Percentiles rank a stretch among this genome's conserved stretches.
phyloP scores from a whole-genome alignment of 768 basidiomycete species.

The Neoboletus magnificus region DNA sequence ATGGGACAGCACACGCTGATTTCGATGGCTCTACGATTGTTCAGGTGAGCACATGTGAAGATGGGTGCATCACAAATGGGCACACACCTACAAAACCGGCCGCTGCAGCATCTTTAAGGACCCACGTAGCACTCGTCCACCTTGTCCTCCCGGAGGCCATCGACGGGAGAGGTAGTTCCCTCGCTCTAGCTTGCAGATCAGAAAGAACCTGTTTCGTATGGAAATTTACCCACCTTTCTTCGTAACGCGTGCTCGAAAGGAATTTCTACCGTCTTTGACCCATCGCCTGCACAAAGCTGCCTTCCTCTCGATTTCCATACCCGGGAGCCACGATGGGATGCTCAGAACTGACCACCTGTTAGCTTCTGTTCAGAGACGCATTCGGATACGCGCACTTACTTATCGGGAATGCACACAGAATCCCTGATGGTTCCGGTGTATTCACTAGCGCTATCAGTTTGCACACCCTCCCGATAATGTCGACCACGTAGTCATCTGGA shows the following conservation, averaged over 20 bases:
- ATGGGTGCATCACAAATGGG: not conserved
- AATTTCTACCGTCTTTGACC: constrained; percentile 12
- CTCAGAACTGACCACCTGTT: constrained; percentile 8
- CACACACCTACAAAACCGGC: constrained; percentile 13
- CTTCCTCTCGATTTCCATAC: constrained; percentile 15
- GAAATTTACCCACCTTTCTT: constrained; percentile 21
- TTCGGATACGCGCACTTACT: not conserved
- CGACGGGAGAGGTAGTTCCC: constrained; percentile 11
- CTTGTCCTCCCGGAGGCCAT: constrained; percentile 4
- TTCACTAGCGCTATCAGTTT: not conserved
- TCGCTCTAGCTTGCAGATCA: not conserved
- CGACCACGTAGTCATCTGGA: constrained; percentile 9
- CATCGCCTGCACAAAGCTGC: constrained; percentile 3
- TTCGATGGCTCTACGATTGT: constrained; percentile 12
- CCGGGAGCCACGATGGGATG: constrained; percentile 20
- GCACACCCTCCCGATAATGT: constrained; percentile 11
- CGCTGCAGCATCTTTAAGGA: constrained; percentile 15
- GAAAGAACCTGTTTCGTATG: not conserved
- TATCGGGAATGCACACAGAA: constrained; percentile 14
- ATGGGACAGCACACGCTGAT: constrained; percentile 3
- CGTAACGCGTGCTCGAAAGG: constrained; percentile 29
- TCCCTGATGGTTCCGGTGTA: constrained; percentile 10
- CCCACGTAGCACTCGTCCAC: not conserved
- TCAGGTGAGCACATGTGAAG: not conserved
- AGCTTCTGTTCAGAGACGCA: not conserved